Conservation (phyloP, 441 rosid species). For the Arabidopsis hybrid region DNA sequence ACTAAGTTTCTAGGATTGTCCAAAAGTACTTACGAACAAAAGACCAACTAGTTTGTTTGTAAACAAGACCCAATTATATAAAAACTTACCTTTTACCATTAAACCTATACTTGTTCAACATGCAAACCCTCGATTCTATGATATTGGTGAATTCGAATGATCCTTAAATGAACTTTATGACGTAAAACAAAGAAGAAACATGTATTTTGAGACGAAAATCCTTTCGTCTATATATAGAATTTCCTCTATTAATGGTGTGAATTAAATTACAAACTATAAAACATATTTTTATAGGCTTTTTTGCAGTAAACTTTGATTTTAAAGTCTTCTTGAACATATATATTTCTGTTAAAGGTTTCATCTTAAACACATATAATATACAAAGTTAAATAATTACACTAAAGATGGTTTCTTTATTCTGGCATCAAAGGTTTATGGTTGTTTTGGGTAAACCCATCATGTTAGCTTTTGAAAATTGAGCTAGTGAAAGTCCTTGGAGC, state of each 20-base stretch:
- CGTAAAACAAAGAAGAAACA: no score
- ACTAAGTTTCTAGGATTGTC: slow-evolving; percentile 1
- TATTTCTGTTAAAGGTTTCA: no score
- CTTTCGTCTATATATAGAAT: no score
- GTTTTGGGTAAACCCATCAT: slow-evolving; percentile 6
- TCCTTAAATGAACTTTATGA: no score
- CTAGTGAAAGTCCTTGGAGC: slow-evolving; percentile 8
- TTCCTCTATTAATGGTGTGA: no score
- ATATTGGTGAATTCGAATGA: neutral
- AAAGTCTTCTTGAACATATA: no score
- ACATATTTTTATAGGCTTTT: no score
- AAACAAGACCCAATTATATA: neutral
- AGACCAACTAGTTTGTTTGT: slow-evolving; percentile 15
- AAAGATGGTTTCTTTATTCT: neutral
- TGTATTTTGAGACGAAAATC: no score
- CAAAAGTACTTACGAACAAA: neutral
- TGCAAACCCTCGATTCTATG: neutral
- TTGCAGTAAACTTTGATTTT: no score
- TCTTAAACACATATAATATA: no score
- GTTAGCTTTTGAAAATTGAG: slow-evolving; percentile 11
- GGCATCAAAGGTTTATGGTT: neutral
- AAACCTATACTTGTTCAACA: neutral
- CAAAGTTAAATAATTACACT: no score
- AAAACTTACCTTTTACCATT: neutral
- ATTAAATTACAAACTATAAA: no score